These are phyloP conservation scores for Tagetes erecta DNA, from an alignment of 129 eudicot species.

Conservation along the genomic window DNA sequence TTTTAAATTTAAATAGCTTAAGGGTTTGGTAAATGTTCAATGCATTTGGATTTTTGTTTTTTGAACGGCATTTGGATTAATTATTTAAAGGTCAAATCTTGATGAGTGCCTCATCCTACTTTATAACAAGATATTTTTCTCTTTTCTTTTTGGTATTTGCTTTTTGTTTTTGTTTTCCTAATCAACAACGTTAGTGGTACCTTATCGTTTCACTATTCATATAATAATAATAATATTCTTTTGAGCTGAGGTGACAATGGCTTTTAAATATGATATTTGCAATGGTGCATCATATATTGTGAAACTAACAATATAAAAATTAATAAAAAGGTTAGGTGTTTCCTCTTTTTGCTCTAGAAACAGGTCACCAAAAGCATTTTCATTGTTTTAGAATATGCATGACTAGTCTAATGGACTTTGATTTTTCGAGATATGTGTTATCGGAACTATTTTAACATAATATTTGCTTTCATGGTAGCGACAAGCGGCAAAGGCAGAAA, in stretches of 20 bases:
- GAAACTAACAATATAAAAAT: neutral
- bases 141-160: neutral
- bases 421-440: neutral
- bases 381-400: neutral
- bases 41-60: neutral
- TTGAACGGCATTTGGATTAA: neutral
- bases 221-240: conserved; percentile 18
- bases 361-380: neutral
- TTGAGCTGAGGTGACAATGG: conserved; percentile 42
- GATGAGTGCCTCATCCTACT: conserved; percentile 6
- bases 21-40: too few relatives aligned
- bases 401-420: neutral
- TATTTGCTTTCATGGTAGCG: too few relatives aligned
- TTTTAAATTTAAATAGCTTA: too few relatives aligned
- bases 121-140: neutral
- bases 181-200: conserved; percentile 36
- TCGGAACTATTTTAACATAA: too few relatives aligned
- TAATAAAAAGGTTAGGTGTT: too few relatives aligned
- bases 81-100: neutral
- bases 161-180: conserved; percentile 8
- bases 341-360: neutral
- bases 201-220: conserved; percentile 35
- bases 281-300: neutral
- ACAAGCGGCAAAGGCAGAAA: too few relatives aligned
- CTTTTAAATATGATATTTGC: neutral